Conservation (phyloP, 306 rosid genomes). For the Prunus campanulata region DNA sequence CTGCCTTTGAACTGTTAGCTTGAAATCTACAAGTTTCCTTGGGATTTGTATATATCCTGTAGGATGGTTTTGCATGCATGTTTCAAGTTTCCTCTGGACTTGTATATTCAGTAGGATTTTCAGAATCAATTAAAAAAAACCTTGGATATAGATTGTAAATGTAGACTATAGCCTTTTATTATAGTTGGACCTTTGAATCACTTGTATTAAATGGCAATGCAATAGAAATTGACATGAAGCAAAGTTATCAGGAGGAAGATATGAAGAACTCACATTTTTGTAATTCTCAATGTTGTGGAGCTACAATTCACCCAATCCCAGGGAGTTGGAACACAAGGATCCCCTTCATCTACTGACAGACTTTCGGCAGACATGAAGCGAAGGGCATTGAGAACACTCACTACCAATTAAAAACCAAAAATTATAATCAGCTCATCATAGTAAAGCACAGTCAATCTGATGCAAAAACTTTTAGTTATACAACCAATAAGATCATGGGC, state of each 20-base stretch:
- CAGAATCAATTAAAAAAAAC: no score
- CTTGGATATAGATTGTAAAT: no score
- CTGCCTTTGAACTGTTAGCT: not conserved
- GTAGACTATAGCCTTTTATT: not conserved
- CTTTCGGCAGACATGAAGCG: slow-evolving; percentile 46
- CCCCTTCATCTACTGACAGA: slow-evolving; percentile 59
- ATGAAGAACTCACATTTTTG: slow-evolving; percentile 58
- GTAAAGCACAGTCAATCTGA: slow-evolving; percentile 2
- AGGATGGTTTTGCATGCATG: slow-evolving; percentile 1
- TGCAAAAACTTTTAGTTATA: not conserved
- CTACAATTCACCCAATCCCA: slow-evolving; percentile 94
- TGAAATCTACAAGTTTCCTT: not conserved
- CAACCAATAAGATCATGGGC: slow-evolving; percentile 27
- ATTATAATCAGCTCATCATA: slow-evolving; percentile 30
- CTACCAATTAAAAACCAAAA: slow-evolving; percentile 43
- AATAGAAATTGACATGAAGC: slow-evolving; percentile 8
- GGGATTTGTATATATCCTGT: not conserved
- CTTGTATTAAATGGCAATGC: not conserved
- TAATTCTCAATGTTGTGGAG: slow-evolving; percentile 52
- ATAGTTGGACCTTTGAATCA: not conserved
- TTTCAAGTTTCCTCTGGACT: not conserved
- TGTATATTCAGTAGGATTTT: not conserved
- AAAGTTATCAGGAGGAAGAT: slow-evolving; percentile 15
- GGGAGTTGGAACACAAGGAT: slow-evolving; percentile 82
- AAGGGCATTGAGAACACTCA: slow-evolving; percentile 46